Evolutionary conservation across 1,284 basidiomycete genomes (phyloP).

Genomic region (Salmacisia buchloeana): DNA sequence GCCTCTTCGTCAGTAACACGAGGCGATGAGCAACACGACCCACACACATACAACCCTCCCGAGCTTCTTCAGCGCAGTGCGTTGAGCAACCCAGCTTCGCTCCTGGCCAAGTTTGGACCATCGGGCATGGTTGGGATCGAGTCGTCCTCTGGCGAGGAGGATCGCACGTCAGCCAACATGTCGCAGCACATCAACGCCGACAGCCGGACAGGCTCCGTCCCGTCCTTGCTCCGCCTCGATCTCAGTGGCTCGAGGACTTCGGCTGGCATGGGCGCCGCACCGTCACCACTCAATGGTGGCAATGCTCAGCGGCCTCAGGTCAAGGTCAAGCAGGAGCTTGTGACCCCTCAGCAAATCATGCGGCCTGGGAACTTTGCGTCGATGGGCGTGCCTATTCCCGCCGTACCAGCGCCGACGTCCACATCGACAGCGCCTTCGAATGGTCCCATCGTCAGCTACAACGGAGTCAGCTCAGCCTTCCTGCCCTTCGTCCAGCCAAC

Average conservation of each 20-base stretch:
- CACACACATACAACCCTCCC: slow-evolving; percentile 5
- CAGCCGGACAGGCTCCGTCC: not conserved
- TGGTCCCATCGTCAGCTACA: slow-evolving; percentile 5
- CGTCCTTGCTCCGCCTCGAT: not conserved
- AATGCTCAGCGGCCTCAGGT: not conserved
- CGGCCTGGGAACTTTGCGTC: not conserved
- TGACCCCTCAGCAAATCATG: not conserved
- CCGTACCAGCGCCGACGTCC: not conserved
- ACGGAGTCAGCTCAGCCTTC: not conserved
- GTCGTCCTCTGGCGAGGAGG: not conserved
- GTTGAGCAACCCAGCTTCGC: not conserved
- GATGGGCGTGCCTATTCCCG: not conserved
- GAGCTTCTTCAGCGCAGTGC: slow-evolving; percentile 5
- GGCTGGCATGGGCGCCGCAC: not conserved
- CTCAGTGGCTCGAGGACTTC: not conserved
- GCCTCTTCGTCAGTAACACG: not conserved
- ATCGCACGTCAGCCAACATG: not conserved
- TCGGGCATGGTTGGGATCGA: not conserved
- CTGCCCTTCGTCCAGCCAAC: slow-evolving; percentile 14
- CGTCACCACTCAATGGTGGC: not conserved
- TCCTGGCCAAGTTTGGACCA: not conserved
- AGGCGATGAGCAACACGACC: not conserved
- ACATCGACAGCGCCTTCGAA: not conserved
- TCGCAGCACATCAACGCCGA: slow-evolving; percentile 6
- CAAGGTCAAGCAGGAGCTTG: not conserved